phyloP scores from a whole-genome alignment of 2,329 filamentous ascomycete genomes.

The Coniochaeta hoffmannii region DNA sequence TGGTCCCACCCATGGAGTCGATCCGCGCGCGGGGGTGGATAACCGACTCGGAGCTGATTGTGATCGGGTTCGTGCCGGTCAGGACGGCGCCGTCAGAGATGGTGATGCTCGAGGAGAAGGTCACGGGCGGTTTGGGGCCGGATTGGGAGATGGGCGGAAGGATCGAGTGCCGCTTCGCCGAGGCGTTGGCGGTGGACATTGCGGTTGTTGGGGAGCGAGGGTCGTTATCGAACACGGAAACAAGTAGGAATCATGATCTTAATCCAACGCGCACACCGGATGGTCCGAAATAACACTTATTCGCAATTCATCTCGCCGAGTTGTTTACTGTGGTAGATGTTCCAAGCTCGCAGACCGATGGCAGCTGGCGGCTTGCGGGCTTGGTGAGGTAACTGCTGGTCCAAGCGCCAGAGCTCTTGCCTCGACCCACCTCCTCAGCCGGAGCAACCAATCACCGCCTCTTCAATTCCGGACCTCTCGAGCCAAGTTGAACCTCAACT shows the following conservation, averaged over 20 bases:
- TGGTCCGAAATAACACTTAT: no score
- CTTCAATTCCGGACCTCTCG: conserved; percentile 5
- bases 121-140: conserved; percentile 53
- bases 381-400: conserved; percentile 3
- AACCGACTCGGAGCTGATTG: conserved; percentile 68
- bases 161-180: conserved; percentile 48
- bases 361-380: background rate
- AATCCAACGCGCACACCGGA: no score
- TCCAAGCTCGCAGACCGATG: background rate
- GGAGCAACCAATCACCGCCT: conserved; percentile 10
- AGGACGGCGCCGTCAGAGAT: conserved; percentile 58
- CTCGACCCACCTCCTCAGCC: conserved; percentile 4
- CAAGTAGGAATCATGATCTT: background rate
- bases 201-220: background rate
- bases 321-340: background rate
- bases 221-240: background rate
- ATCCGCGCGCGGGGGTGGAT: conserved; percentile 82
- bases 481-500: background rate
- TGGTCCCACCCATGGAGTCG: conserved; percentile 69
- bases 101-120: conserved; percentile 51
- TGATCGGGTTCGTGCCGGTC: conserved; percentile 69
- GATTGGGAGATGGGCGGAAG: conserved; percentile 44
- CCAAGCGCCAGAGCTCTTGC: conserved; percentile 3
- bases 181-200: conserved; percentile 9
- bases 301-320: background rate